phyloP scores from a whole-genome alignment of 441 rosid genomes.

The Pelargonium fulgidum region DNA sequence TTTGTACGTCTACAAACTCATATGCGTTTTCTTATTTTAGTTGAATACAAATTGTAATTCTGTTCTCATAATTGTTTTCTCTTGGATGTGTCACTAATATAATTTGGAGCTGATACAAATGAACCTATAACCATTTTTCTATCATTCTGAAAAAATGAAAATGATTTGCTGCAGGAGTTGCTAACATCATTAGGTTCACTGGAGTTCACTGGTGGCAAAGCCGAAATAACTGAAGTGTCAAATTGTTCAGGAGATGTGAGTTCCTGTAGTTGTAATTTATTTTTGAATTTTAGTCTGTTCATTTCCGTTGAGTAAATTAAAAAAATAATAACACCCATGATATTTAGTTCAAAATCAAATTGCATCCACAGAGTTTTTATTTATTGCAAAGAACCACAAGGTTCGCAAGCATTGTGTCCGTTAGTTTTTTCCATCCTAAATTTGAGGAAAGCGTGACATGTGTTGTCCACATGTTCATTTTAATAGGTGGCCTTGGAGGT shows the following conservation, averaged over 20 bases:
- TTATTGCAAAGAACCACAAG: too few species aligned
- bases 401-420: too few species aligned
- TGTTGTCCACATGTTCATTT: too few species aligned
- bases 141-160: background rate
- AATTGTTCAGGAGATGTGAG: slow-evolving; percentile 81
- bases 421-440: too few species aligned
- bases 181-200: slow-evolving; percentile 48
- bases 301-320: too few species aligned
- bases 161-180: slow-evolving; percentile 47
- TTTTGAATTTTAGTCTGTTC: too few species aligned
- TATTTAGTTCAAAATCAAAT: too few species aligned
- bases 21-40: background rate
- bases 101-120: background rate
- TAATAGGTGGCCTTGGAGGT: too few species aligned
- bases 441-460: too few species aligned
- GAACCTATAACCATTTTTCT: background rate
- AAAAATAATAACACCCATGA: too few species aligned
- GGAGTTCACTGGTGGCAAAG: slow-evolving; percentile 65
- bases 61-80: slow-evolving; percentile 1
- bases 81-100: background rate
- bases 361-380: too few species aligned
- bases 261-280: slow-evolving; percentile 11
- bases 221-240: slow-evolving; percentile 57
- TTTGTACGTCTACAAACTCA: slow-evolving; percentile 5
- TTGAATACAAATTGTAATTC: background rate